phyloP scores from a whole-genome alignment of 805 yeast species.

The Nakazawaea molendinolei region DNA sequence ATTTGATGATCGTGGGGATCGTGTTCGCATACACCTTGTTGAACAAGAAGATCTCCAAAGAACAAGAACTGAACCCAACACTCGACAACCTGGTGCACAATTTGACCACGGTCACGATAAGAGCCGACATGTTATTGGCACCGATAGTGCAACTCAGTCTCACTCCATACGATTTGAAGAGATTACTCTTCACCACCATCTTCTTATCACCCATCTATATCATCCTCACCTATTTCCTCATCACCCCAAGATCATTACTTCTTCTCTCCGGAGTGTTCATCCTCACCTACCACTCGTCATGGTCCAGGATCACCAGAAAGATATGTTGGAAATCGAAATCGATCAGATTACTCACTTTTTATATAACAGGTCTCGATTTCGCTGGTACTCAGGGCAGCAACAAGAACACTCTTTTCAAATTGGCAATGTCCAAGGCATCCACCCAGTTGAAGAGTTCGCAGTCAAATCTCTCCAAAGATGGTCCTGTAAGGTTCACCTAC shows the following conservation, averaged over 20 bases:
- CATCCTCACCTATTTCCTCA: conserved; percentile 54
- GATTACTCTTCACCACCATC: conserved; percentile 76
- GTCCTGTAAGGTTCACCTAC: conserved; percentile 77
- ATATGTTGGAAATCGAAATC: conserved; percentile 78
- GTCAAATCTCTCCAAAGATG: conserved; percentile 17
- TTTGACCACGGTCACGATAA: conserved; percentile 65
- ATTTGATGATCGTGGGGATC: conserved; percentile 57
- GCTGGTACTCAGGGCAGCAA: conserved; percentile 32
- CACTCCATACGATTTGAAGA: conserved; percentile 69
- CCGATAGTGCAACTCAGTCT: conserved; percentile 77
- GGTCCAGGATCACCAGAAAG: conserved; percentile 76
- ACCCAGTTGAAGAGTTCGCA: conserved; percentile 21
- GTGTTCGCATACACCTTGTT: conserved; percentile 55
- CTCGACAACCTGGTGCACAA: conserved; percentile 80
- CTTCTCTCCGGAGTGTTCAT: conserved; percentile 52
- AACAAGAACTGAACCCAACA: conserved; percentile 65
- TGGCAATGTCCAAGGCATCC: conserved; percentile 49
- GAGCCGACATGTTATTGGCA: conserved; percentile 68
- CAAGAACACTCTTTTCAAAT: conserved; percentile 38
- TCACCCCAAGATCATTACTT: conserved; percentile 65
- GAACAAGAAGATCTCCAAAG: conserved; percentile 48
- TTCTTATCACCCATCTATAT: conserved; percentile 83
- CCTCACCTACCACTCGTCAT: conserved; percentile 80
- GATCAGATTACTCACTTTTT: conserved; percentile 67
- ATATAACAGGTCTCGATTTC: conserved; percentile 83